Evolutionary conservation across 2,329 filamentous ascomycete genomes (phyloP), one percentile per base, ranked within the genome.

Genomic region (Mycosphaerella sp.): DNA sequence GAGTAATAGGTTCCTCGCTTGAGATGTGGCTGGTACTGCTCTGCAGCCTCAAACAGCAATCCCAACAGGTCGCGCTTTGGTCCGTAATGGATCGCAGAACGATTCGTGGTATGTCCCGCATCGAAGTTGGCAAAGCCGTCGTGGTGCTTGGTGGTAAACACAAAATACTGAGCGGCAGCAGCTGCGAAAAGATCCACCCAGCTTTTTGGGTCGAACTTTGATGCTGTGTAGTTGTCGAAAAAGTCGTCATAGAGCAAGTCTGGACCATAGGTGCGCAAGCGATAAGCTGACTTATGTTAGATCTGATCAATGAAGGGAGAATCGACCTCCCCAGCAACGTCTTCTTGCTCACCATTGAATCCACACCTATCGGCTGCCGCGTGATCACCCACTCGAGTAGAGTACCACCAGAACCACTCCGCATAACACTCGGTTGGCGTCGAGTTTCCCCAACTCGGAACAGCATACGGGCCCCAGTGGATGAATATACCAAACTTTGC

Each of bases 61-160:
- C 64, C 61, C 0, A 77, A 57, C 0, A 77, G 52, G 58, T 77
- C 72, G 6, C 73, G 67, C 11, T 64, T 61, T 0, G 75, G 75
- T 0, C 71, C 72, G 48, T 75, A 70, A 56, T 73, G 67, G 8
- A 77, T 45, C 1, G 72, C 66, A 4, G 70, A 70, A 1, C 75
- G 72, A 61, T 74, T 72, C 4, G 67, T 72, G 2, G 70, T 72
- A 5, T 54, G 17, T 8, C 29, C 68, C 0, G 70, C 62, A 56
- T 77, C 73, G 55, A 77, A 78, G 38, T 76, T 61, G 1, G 74
- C 70, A 54, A 74, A 77, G 9, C 76, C 75, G 53, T 78, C 75
- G 60, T 77, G 75, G 57, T 78, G 75, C 57, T 78, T 76, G 1
- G 72, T 71, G 0, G 73, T 75, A 11, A 74, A 59, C 4, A 78